A percentile compares a stretch with the other conserved stretches of the same genome.
Conservation (phyloP, 768 basidiomycete genomes). For the Lactarius tabidus region DNA sequence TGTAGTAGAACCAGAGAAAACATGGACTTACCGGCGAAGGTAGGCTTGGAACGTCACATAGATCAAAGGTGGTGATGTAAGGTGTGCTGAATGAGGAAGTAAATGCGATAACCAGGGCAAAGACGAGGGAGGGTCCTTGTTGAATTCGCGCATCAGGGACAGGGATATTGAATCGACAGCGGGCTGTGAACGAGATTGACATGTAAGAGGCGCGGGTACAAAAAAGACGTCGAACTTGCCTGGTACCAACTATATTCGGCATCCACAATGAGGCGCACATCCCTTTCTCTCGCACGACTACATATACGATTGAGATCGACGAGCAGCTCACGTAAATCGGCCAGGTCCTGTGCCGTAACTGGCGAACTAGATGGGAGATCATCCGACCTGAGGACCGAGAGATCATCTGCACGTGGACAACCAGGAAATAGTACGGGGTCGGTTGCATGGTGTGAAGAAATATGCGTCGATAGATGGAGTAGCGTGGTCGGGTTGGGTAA, state of each 20-base stretch:
- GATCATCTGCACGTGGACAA: slow-evolving; percentile 54
- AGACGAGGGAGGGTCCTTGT: slow-evolving; percentile 38
- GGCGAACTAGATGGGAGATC: slow-evolving; percentile 25
- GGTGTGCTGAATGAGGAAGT: background rate
- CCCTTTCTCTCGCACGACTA: slow-evolving; percentile 51
- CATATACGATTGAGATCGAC: slow-evolving; percentile 63
- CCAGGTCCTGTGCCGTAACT: slow-evolving; percentile 54
- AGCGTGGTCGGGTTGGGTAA: slow-evolving; percentile 60
- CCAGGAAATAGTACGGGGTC: slow-evolving; percentile 60
- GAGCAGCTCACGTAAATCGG: slow-evolving; percentile 56
- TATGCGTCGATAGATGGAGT: slow-evolving; percentile 55
- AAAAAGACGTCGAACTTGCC: slow-evolving; percentile 27
- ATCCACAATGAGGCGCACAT: slow-evolving; percentile 73
- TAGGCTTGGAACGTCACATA: slow-evolving; percentile 92
- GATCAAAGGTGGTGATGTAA: slow-evolving; percentile 47
- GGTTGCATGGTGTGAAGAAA: slow-evolving; percentile 35
- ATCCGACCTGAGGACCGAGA: slow-evolving; percentile 43
- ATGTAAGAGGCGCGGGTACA: background rate
- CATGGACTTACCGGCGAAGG: slow-evolving; percentile 53
- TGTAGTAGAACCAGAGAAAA: background rate
- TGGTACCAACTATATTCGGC: slow-evolving; percentile 70
- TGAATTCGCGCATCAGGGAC: slow-evolving; percentile 74
- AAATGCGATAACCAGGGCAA: background rate
- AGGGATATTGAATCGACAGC: slow-evolving; percentile 79
- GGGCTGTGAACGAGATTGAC: slow-evolving; percentile 43